Evolutionary conservation across 2,329 filamentous ascomycete species (phyloP).

Genomic region (Xylariaceae sp.): DNA sequence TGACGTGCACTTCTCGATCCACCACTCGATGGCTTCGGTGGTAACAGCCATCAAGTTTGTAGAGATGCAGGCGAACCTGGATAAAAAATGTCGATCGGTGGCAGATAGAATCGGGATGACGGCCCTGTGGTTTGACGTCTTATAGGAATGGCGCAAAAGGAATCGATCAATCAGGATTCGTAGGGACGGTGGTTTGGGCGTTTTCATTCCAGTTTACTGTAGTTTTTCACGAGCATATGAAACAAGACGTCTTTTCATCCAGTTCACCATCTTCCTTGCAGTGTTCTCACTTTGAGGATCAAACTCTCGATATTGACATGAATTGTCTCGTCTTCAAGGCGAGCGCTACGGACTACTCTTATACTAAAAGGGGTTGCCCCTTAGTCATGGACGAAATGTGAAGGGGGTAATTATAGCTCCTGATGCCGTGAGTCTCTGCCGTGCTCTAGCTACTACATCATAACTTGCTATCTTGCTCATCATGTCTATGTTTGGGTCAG

Average conservation of each 20-base stretch:
- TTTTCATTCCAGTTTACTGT: not conserved
- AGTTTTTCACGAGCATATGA: not conserved
- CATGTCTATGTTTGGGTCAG: too few species aligned
- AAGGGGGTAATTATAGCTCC: too few species aligned
- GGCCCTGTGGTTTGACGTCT: not conserved
- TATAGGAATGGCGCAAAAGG: conserved; percentile 1
- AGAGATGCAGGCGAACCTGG: not conserved
- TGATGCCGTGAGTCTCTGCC: too few species aligned
- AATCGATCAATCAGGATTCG: not conserved
- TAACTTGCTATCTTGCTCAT: too few species aligned
- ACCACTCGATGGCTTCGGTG: not conserved
- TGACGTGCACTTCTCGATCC: not conserved
- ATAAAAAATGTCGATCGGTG: not conserved
- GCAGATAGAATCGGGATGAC: not conserved
- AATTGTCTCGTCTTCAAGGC: too few species aligned
- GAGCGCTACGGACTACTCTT: not conserved
- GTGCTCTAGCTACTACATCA: too few species aligned
- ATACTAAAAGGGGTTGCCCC: too few species aligned
- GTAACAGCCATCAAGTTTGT: not conserved
- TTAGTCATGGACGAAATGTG: too few species aligned
- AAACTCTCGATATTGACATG: not conserved
- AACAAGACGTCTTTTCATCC: not conserved
- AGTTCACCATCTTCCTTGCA: not conserved
- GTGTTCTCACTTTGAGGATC: not conserved
- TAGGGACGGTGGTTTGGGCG: not conserved